Evolutionary conservation across 257 asterid species (phyloP), one percentile per base, ranked within the genome.

Genomic region (Ehretia macrophylla): DNA sequence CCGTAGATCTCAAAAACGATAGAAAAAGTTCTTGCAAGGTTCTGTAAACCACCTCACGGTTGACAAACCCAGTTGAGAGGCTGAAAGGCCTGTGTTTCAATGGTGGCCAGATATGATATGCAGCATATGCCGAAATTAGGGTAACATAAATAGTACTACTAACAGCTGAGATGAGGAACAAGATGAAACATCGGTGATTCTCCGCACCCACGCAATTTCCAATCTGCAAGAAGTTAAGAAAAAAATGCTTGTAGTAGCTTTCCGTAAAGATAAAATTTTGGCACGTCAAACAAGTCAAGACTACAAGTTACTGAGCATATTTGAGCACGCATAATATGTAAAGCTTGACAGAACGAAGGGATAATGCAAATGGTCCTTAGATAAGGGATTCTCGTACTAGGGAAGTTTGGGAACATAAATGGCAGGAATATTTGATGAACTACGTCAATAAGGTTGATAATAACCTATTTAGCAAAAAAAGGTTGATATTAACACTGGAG

Each of bases 161-260:
- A 61, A 82, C 84, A 17, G 95, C 82, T 60, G 94, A 85, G 45
- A 88, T 72, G 60, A 92, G 97, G 74, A 92, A 92, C 65, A 85
- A 44, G 68, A 92, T 66, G 77, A 92, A 92, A 56, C 57, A 55
- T 27, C 86, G 83, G 71, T 88, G 98, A 70, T 92, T 88, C 68
- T 79, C 87, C 40, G 95, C 79, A 56, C 98, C 98, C 19, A 92
- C 95, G 69, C 95, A 92, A 69, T 88, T 92, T 48, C 98, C 98
- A 59, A 88, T 88, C 98, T 92, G 98, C 85, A 72, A 68, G 60
- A 54, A 53, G 57, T 39, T 62, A 66, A 63, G 58, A 16, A 62
- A 27, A 38, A 17, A 5, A 42, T 50, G 39, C 51, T 58, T 23
- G 21, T 22, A 42, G 12, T 16, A 17, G 17, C 35, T 55, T 32